Evolutionary conservation across 192 early-diverging fungal species (phyloP).

Genomic region (Oehlia diaphana): DNA sequence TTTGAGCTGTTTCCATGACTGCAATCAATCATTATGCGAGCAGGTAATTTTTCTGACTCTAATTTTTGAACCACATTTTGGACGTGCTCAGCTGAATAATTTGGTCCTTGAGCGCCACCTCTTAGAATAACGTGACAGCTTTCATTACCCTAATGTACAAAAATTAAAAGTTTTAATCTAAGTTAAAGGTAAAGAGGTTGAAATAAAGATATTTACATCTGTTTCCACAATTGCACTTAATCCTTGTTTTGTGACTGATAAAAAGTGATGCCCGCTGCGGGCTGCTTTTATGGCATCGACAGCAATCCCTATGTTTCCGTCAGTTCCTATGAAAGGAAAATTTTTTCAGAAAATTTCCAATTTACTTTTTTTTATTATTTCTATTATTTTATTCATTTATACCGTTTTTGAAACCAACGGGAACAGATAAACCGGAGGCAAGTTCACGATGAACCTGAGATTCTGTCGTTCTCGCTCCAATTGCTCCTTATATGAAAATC

Average conservation of each 20-base stretch:
- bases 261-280: slow-evolving; percentile 70
- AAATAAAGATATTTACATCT: slow-evolving; percentile 28
- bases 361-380: background rate
- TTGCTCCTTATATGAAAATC: slow-evolving; percentile 47
- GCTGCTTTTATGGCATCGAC: slow-evolving; percentile 92
- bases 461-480: slow-evolving; percentile 83
- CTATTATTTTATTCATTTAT: background rate
- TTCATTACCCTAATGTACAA: slow-evolving; percentile 68
- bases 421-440: slow-evolving; percentile 75
- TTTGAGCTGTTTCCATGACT: slow-evolving; percentile 95
- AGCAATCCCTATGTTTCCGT: slow-evolving; percentile 80
- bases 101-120: slow-evolving; percentile 84
- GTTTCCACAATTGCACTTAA: slow-evolving; percentile 81
- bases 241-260: slow-evolving; percentile 85
- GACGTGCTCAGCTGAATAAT: slow-evolving; percentile 81
- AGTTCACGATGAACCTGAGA: slow-evolving; percentile 84
- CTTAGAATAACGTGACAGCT: slow-evolving; percentile 93
- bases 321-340: slow-evolving; percentile 50
- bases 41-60: slow-evolving; percentile 54
- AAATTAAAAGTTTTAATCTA: background rate
- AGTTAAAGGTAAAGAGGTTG: background rate
- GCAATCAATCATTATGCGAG: slow-evolving; percentile 90
- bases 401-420: slow-evolving; percentile 86
- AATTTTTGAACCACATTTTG: slow-evolving; percentile 57
- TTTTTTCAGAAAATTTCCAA: background rate